These are phyloP conservation scores for Allodekkera sacchari DNA, from an alignment of 805 yeast species.

Conservation along the genomic window DNA sequence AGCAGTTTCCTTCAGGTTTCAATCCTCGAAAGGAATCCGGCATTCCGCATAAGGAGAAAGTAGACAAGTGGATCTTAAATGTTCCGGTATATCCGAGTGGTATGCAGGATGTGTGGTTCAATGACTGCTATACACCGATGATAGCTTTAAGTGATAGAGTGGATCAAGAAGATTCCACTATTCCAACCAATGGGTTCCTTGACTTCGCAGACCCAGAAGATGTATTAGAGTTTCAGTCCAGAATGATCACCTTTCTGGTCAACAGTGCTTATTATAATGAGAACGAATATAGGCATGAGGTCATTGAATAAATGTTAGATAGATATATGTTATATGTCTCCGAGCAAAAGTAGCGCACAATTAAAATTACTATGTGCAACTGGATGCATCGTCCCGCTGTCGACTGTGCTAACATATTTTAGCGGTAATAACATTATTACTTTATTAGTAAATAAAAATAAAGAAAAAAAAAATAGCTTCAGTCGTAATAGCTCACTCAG, in stretches of 20 bases:
- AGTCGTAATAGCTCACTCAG: too few relatives aligned
- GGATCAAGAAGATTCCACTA: conserved; percentile 10
- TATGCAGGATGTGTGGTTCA: conserved; percentile 22
- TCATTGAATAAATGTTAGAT: too few relatives aligned
- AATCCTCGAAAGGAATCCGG: conserved; percentile 55
- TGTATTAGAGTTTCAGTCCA: conserved; percentile 44
- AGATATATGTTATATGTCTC: too few relatives aligned
- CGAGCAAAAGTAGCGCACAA: too few relatives aligned
- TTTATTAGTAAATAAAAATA: too few relatives aligned
- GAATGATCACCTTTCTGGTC: conserved; percentile 39
- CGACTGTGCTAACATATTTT: too few relatives aligned
- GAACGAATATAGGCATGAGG: conserved; percentile 11
- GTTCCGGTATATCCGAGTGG: conserved; percentile 39
- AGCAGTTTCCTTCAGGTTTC: conserved; percentile 37
- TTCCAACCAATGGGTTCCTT: conserved; percentile 4
- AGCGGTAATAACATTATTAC: too few relatives aligned
- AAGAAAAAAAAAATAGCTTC: too few relatives aligned
- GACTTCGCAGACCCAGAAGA: conserved; percentile 35
- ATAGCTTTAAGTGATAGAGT: conserved; percentile 24
- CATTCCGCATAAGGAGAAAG: conserved; percentile 63
- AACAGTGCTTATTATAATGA: conserved; percentile 30
- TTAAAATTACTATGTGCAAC: too few relatives aligned
- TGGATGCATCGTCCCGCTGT: too few relatives aligned
- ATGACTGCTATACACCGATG: conserved; percentile 44
- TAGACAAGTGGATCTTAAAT: conserved; percentile 50